A percentile compares a stretch with the other conserved stretches of the same genome.
Conservation (phyloP, 805 yeast genomes). For the Lipomyces orientalis region DNA sequence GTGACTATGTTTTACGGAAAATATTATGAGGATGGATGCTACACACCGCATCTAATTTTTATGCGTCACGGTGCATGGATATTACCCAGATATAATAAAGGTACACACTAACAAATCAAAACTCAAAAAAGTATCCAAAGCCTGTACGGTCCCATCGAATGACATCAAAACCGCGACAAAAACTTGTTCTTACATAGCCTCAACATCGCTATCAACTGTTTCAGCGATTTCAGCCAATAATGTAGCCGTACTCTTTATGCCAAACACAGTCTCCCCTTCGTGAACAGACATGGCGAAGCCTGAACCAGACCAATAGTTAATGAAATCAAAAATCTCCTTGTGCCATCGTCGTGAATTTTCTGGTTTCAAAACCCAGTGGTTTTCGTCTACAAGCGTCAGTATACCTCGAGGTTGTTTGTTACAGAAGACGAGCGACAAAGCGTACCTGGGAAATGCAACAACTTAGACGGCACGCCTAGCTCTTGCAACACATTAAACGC, state of each 20-base stretch:
- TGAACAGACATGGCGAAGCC: not conserved
- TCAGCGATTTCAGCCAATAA: constrained; percentile 18
- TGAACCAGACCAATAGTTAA: constrained; percentile 20
- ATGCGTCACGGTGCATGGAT: not conserved
- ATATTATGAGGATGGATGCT: not conserved
- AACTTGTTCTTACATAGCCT: not conserved
- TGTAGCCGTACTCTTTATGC: not conserved
- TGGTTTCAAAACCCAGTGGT: constrained; percentile 42
- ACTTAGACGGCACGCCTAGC: constrained; percentile 37
- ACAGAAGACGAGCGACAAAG: not conserved
- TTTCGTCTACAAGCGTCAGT: constrained; percentile 32
- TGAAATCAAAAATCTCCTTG: constrained; percentile 38
- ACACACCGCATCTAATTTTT: not conserved
- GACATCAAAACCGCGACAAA: not conserved
- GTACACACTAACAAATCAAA: not conserved
- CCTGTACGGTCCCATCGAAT: not conserved
- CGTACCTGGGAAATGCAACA: constrained; percentile 39
- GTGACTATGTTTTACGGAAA: not conserved
- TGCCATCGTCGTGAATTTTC: constrained; percentile 42
- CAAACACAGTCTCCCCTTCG: not conserved
- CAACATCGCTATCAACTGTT: constrained; percentile 16
- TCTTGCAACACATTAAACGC: constrained; percentile 41
- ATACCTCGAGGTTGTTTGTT: not conserved
- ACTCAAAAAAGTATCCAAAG: not conserved
- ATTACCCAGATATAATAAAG: not conserved